Percentiles rank a stretch among this genome's conserved stretches.
Conservation (phyloP, 2,329 filamentous ascomycete genomes). For the Fusarium piperis region DNA sequence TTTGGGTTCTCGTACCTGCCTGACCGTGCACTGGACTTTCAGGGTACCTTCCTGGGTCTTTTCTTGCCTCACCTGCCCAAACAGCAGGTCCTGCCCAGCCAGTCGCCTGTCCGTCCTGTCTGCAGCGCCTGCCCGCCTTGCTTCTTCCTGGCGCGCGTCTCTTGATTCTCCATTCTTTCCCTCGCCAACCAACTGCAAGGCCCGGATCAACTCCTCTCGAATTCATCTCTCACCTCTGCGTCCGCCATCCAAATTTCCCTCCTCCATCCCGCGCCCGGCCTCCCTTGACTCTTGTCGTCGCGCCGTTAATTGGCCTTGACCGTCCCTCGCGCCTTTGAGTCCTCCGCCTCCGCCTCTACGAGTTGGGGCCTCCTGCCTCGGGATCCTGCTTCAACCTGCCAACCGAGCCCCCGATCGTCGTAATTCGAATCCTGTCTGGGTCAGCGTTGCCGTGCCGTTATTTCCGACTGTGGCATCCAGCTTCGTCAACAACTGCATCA, state of each 20-base stretch:
- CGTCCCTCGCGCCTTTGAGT: conserved; percentile 12
- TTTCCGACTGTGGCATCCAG: conserved; percentile 30
- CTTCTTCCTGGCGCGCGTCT: conserved; percentile 37
- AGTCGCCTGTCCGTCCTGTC: conserved; percentile 1
- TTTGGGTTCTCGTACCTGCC: conserved; percentile 13
- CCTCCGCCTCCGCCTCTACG: conserved; percentile 8
- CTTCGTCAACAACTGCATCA: conserved; percentile 32
- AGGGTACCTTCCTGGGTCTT: conserved; percentile 9
- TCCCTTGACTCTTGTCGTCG: conserved; percentile 21
- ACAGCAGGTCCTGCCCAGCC: conserved; percentile 26
- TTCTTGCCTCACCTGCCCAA: conserved; percentile 16
- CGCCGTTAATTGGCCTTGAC: conserved; percentile 26
- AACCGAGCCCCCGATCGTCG: conserved; percentile 32
- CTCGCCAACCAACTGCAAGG: conserved; percentile 34
- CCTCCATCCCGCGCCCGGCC: conserved; percentile 22
- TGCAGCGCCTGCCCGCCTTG: conserved; percentile 24
- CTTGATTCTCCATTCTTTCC: conserved; percentile 38
- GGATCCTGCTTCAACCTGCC: conserved; percentile 22
- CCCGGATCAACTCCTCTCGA: conserved; percentile 33
- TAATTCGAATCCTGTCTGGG: conserved; percentile 33
- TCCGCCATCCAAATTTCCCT: conserved; percentile 26
- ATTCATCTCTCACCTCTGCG: conserved; percentile 31
- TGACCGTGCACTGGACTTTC: conserved; percentile 13
- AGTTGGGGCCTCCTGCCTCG: conserved; percentile 19
- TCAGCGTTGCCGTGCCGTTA: conserved; percentile 40